phyloP scores from a whole-genome alignment of 2,329 filamentous ascomycete species.

The Botryotinia narcissicola region DNA sequence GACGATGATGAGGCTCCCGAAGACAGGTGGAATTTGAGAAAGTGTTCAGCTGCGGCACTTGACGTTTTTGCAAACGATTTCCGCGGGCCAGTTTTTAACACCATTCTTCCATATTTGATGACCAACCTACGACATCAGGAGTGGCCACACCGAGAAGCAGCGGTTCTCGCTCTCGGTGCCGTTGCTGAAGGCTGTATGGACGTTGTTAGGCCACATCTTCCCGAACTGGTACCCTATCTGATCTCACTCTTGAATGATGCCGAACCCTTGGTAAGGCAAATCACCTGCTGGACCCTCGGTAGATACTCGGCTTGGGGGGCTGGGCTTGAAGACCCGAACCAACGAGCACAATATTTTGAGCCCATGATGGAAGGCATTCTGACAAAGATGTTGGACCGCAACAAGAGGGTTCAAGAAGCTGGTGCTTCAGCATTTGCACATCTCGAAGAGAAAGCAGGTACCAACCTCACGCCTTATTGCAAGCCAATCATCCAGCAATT shows the following conservation, averaged over 20 bases:
- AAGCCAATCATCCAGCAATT: constrained; percentile 89
- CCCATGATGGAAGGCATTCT: constrained; percentile 97
- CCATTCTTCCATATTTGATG: constrained; percentile 88
- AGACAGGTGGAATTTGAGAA: constrained; percentile 90
- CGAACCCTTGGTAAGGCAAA: constrained; percentile 90
- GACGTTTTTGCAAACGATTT: constrained; percentile 94
- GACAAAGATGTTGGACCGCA: constrained; percentile 90
- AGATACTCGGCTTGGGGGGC: constrained; percentile 93
- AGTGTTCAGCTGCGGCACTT: constrained; percentile 92
- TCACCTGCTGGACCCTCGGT: constrained; percentile 96
- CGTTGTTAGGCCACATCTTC: constrained; percentile 84
- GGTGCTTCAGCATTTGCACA: constrained; percentile 95
- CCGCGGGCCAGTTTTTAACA: constrained; percentile 80
- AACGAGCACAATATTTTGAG: constrained; percentile 79
- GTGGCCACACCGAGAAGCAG: constrained; percentile 91
- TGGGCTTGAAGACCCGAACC: constrained; percentile 61
- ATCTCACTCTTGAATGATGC: constrained; percentile 79
- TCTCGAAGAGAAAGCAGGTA: constrained; percentile 88
- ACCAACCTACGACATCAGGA: constrained; percentile 83
- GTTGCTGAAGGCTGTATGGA: constrained; percentile 94
- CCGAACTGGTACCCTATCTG: constrained; percentile 85
- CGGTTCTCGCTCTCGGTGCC: constrained; percentile 88
- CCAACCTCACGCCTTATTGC: constrained; percentile 78
- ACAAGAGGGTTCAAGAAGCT: constrained; percentile 97
- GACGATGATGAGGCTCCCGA: constrained; percentile 81